Evolutionary conservation across 2,329 filamentous ascomycete genomes (phyloP), one percentile per base, ranked within the genome.

Genomic region (Sporothrix sp.): DNA sequence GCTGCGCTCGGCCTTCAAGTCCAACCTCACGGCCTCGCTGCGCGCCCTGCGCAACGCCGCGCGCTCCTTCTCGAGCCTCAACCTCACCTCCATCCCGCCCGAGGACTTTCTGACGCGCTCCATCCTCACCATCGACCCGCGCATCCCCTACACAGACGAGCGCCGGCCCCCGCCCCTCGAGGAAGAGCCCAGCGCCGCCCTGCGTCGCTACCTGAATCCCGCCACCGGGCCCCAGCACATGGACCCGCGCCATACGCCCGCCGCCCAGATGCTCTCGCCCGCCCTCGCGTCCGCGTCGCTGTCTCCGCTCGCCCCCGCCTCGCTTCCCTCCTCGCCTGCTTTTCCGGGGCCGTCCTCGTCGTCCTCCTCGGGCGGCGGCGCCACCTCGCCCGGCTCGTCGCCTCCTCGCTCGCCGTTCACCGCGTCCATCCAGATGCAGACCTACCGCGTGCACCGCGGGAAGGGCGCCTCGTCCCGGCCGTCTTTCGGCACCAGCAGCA

Each of bases 381-480:
- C 46, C 1, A n/a, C 40, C 4, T 25, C 49, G 4, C 18, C 32
- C 8, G 18, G 27, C 3, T 32, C 36, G 4, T 36, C 50, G 32
- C 35, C 51, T 10, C 33, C 48, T n/a, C 53, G 45, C 51, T 67
- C 50, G 65, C 69, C 53, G 48, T 84, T 77, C 59, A 82, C 79
- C 13, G 79, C 81, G 23, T 84, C 81, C 2, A 84, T 85, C 52
- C 81, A 84, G 62, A 83, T 85, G 81, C 79, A 83, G 60, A 85
- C 81, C 0, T 85, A 85, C 69, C 80, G 79, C 60, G 72, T 79
- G 30, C 73, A 74, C 58, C 71, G 71, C 32, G 58, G 66, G 20
- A 21, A 23, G 25, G 25, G 36, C 14, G 38, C n/a, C n/a, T n/a
- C 51, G 13, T 35, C 36, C 5, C n/a, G 36, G 9, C 33, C 33